Percentiles rank a stretch among this genome's conserved stretches.
Evolutionary conservation across 1,284 basidiomycete genomes (phyloP).

Genomic region (Papiliotrema flavescens): DNA sequence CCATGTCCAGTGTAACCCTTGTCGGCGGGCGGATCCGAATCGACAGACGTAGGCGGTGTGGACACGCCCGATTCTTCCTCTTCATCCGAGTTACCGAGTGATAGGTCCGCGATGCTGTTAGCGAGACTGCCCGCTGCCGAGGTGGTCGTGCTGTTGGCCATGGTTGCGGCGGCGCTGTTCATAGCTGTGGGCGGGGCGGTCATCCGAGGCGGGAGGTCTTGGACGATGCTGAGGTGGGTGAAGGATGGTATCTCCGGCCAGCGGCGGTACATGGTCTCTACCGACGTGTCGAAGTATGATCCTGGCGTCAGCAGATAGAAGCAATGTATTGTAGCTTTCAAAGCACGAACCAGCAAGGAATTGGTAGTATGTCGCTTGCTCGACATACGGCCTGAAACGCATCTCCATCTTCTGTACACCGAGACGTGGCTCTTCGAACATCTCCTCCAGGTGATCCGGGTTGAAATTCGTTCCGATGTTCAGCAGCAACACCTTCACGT

Average conservation of each 20-base stretch:
- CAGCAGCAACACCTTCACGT: slow-evolving; percentile 36
- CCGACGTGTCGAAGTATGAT: slow-evolving; percentile 49
- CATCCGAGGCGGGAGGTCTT: slow-evolving; percentile 46
- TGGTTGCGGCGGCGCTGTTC: slow-evolving; percentile 6
- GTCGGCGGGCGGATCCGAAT: slow-evolving; percentile 20
- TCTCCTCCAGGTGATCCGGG: slow-evolving; percentile 49
- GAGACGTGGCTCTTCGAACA: slow-evolving; percentile 39
- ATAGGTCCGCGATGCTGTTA: slow-evolving; percentile 8
- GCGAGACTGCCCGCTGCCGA: slow-evolving; percentile 8
- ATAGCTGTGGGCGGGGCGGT: slow-evolving; percentile 36
- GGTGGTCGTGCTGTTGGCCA: slow-evolving; percentile 9
- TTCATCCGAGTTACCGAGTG: slow-evolving; percentile 9
- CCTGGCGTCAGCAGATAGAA: slow-evolving; percentile 24
- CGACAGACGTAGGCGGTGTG: slow-evolving; percentile 35
- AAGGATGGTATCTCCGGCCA: slow-evolving; percentile 42
- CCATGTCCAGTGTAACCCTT: slow-evolving; percentile 47
- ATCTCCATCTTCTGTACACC: slow-evolving; percentile 43
- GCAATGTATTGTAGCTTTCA: not conserved
- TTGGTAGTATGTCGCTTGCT: slow-evolving; percentile 48
- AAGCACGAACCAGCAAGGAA: slow-evolving; percentile 30
- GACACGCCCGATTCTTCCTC: slow-evolving; percentile 20
- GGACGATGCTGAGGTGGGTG: slow-evolving; percentile 46
- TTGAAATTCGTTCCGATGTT: slow-evolving; percentile 50
- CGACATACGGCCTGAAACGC: slow-evolving; percentile 49
- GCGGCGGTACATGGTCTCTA: slow-evolving; percentile 39